Evolutionary conservation across 371 early-diverging fungal genomes (phyloP), one percentile per base, ranked within the genome.

Genomic region (Racocetra persica): DNA sequence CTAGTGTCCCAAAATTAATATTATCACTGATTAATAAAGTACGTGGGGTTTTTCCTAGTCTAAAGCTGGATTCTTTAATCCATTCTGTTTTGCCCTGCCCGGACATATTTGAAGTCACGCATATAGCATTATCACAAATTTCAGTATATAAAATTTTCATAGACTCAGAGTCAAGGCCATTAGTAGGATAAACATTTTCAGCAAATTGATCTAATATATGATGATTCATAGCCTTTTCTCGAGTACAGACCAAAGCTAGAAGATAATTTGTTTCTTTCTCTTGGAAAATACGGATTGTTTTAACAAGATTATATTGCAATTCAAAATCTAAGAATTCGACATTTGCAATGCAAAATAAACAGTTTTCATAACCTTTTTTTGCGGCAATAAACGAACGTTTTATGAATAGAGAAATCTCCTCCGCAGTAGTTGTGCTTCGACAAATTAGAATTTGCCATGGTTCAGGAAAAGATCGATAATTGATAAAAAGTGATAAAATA

Each of bases 181-280:
- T 32, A 5, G 71, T 67, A 20, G 8, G 38, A 18, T 26, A 20
- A 13, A 79, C n/a, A 28, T 71, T 24, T 51, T 38, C 18, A 11
- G 71, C 20, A 70, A 79, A 79, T 71, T 79, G 69, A 26, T 79
- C 80, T 10, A 79, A 63, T 41, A 81, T 81, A 36, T 81, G 79
- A 22, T 81, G 77, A 63, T 63, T 62, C 41, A 63, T 66, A n/a
- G 57, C 80, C 16, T 14, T 38, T 57, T 71, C 69, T 22, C 55
- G 18, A 51, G 52, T 51, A 71, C 80, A 79, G 22, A 79, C 57
- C 10, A 79, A 59, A 20, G 70, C 71, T 16, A 79, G 60, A 36
- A 49, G 22, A 59, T 57, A 75, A 26, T 59, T 26, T 13, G 18
- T 18, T 22, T 52, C 11, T 3, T 20, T 7, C 1, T 75, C 1